Evolutionary conservation across 2,329 filamentous ascomycete species (phyloP), one percentile per base, ranked within the genome.

Genomic region (Penicillium decumbens): DNA sequence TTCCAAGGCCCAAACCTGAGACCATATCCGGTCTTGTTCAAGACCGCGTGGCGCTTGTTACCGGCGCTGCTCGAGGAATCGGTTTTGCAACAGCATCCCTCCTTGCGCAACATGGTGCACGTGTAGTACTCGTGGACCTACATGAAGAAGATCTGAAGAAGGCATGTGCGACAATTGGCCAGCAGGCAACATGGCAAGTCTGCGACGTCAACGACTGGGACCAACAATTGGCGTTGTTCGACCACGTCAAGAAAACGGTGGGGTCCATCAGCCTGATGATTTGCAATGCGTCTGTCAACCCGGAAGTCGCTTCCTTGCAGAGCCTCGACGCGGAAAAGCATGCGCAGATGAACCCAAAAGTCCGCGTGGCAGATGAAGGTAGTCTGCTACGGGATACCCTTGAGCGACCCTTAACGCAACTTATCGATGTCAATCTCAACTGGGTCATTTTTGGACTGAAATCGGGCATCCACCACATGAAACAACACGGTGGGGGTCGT

Each of bases 11-110:
- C 13, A 45, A 25, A 20, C 15, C 15, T 6, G 43, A 37, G 12
- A 38, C 30, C 5, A 32, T 55, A 20, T 37, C 35, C 30, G 6
- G 25, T 5, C 9, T 44, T 4, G 28, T 48, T 12, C 27, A 28
- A 7, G 47, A 45, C 9, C 43, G 56, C 13, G 46, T 59, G 6
- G 57, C 45, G 18, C 45, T 60, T 9, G 41, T 61, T 8, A 60
- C 59, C 9, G 61, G 58, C 7, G 59, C 57, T 15, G 59, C 60
- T 18, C 38, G 51, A 30, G 60, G 57, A 2, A 62, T 63, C 24
- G 57, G 59, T 2, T 55, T 54, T 32, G 50, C 52, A 6, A 54
- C 52, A 6, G 54, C 58, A 2, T 37, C 44, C 8, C 43, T 59
- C 3, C 52, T 61, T 6, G 55, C 56, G 9, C 38, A 51, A 7